These are phyloP conservation scores for Phaeosphaeriaceae sp. DNA, from an alignment of 2,329 filamentous ascomycete species.

Conservation along the genomic window DNA sequence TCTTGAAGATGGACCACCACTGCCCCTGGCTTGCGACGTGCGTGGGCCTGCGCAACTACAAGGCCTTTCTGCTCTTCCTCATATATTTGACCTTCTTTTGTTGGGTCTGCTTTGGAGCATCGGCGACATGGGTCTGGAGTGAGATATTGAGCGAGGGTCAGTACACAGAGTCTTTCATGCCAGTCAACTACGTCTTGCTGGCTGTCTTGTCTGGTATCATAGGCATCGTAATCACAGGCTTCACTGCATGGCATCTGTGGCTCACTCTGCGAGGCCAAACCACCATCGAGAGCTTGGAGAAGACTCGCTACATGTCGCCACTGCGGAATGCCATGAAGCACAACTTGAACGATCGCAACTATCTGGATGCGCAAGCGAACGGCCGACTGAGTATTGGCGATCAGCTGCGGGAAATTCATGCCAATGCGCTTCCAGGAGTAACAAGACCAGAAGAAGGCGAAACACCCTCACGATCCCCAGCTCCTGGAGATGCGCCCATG, in stretches of 20 bases:
- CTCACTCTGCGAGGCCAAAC: slow-evolving; percentile 82
- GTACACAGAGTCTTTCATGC: slow-evolving; percentile 78
- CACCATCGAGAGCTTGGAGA: slow-evolving; percentile 95
- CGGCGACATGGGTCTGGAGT: slow-evolving; percentile 81
- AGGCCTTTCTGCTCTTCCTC: slow-evolving; percentile 90
- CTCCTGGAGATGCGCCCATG: slow-evolving; percentile 34
- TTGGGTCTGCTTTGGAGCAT: slow-evolving; percentile 79
- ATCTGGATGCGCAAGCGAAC: slow-evolving; percentile 51
- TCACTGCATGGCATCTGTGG: slow-evolving; percentile 90
- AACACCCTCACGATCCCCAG: slow-evolving; percentile 52
- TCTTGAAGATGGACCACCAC: slow-evolving; percentile 99
- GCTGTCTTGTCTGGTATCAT: slow-evolving; percentile 90
- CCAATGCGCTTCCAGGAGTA: slow-evolving; percentile 80
- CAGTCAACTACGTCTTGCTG: slow-evolving; percentile 89
- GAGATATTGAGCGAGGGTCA: slow-evolving; percentile 76
- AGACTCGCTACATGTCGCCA: slow-evolving; percentile 89
- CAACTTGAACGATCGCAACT: slow-evolving; percentile 60
- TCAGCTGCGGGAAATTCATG: slow-evolving; percentile 80
- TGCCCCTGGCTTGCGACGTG: slow-evolving; percentile 98
- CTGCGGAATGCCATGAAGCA: slow-evolving; percentile 74
- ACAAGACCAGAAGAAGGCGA: slow-evolving; percentile 85
- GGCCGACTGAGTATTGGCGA: slow-evolving; percentile 60
- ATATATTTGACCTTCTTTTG: slow-evolving; percentile 89
- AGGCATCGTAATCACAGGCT: slow-evolving; percentile 84
- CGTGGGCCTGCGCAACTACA: slow-evolving; percentile 93